A percentile compares a stretch with the other conserved stretches of the same genome.
Evolutionary conservation across 306 rosid genomes (phyloP).

Genomic region (Trifolium dubium): DNA sequence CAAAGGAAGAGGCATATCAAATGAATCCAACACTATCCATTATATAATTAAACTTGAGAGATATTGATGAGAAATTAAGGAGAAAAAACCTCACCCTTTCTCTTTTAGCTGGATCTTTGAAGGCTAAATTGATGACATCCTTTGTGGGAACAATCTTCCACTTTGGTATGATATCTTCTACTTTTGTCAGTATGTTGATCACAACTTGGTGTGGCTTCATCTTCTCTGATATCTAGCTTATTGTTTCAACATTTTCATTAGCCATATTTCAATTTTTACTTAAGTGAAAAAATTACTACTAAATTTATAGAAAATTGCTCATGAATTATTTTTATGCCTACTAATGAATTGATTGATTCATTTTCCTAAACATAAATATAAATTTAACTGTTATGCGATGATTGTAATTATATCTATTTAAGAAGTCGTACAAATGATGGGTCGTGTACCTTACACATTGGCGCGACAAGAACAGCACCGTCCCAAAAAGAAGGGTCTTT

Average conservation of each 20-base stretch:
- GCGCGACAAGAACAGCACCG: constrained; percentile 91
- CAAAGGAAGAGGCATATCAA: neutral
- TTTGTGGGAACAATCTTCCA: constrained; percentile 98
- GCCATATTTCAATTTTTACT: neutral
- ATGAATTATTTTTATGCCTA: too few species aligned
- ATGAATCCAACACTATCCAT: neutral
- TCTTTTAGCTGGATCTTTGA: constrained; percentile 85
- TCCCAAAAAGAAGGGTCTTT: constrained; percentile 80
- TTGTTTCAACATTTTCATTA: constrained; percentile 29
- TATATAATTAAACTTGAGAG: neutral
- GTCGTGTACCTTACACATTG: constrained; percentile 80
- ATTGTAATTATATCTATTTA: too few species aligned
- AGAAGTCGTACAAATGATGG: too few species aligned
- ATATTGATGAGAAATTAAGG: neutral
- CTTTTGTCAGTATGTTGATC: constrained; percentile 68
- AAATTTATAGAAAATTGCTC: too few species aligned
- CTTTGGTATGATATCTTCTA: constrained; percentile 81
- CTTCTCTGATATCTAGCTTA: constrained; percentile 85
- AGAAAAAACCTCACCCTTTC: constrained; percentile 56
- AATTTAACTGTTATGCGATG: too few species aligned
- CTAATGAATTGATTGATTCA: too few species aligned
- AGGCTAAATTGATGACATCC: constrained; percentile 81
- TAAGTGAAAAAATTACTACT: neutral
- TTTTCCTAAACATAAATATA: too few species aligned
- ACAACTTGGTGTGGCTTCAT: constrained; percentile 94